A percentile compares a stretch with the other conserved stretches of the same genome.
Evolutionary conservation across 768 basidiomycete genomes (phyloP).

Genomic region (Omphalotus guepiniiformis): DNA sequence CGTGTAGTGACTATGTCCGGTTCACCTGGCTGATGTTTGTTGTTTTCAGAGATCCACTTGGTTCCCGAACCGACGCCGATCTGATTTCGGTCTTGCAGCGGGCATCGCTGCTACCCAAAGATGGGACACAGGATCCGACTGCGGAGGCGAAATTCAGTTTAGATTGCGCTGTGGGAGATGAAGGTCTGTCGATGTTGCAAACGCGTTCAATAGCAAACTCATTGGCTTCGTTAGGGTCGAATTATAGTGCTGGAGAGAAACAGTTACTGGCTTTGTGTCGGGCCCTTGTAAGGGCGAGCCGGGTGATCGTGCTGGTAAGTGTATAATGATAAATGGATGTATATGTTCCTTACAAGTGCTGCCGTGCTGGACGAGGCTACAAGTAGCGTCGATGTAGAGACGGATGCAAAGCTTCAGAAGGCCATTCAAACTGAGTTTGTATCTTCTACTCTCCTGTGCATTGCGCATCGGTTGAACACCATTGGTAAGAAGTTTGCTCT

Average conservation of each 20-base stretch:
- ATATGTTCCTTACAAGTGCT: not conserved
- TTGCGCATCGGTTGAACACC: constrained; percentile 56
- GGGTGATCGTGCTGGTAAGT: constrained; percentile 52
- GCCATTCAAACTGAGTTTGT: constrained; percentile 63
- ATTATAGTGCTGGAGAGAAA: constrained; percentile 66
- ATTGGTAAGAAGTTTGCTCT: constrained; percentile 35
- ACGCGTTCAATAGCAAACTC: not conserved
- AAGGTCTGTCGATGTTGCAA: constrained; percentile 35
- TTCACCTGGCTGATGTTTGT: not conserved
- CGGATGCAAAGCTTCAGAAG: constrained; percentile 55
- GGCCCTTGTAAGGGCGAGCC: constrained; percentile 57
- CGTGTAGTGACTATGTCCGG: constrained; percentile 10
- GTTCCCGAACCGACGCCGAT: constrained; percentile 52
- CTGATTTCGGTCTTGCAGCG: constrained; percentile 57
- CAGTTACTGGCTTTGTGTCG: constrained; percentile 61
- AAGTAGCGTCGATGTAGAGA: constrained; percentile 58
- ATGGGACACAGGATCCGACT: constrained; percentile 38
- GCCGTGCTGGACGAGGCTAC: constrained; percentile 55
- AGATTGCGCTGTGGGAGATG: constrained; percentile 55
- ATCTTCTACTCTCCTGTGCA: constrained; percentile 48
- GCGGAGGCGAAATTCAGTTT: constrained; percentile 65
- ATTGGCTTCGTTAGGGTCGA: constrained; percentile 37
- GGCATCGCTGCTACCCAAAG: constrained; percentile 53
- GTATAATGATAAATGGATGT: not conserved
- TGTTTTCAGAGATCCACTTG: constrained; percentile 46